Base-by-base conservation (phyloP, 257 asterid species). In the Plantago ovata region DNA sequence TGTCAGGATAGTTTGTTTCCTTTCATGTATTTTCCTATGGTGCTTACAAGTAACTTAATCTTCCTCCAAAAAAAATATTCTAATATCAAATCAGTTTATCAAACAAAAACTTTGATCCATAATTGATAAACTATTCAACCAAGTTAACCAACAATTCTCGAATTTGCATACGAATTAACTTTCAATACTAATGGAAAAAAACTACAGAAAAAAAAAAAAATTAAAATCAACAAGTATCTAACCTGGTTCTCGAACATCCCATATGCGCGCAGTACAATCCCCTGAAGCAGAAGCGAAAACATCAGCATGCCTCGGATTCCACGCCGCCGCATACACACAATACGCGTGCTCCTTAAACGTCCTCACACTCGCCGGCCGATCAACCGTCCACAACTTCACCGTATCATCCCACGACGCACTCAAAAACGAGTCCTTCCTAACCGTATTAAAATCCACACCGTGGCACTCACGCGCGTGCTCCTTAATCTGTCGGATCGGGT, bases 181-280 rank as follows among this genome's bases (percentile, higher is more conserved):
- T n/a, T n/a, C n/a, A n/a, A n/a, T n/a, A n/a, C n/a, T n/a, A n/a
- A n/a, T n/a, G n/a, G n/a, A n/a, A n/a, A n/a, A n/a, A n/a, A n/a
- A n/a, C n/a, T n/a, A n/a, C n/a, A n/a, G n/a, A n/a, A n/a, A n/a
- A n/a, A n/a, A n/a, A n/a, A n/a, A n/a, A n/a, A n/a, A n/a, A n/a
- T n/a, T n/a, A n/a, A n/a, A n/a, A n/a, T n/a, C n/a, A n/a, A n/a
- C n/a, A n/a, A n/a, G n/a, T n/a, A 24, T 42, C 72, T 6, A 58
- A 88, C 98, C 98, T 69, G 97, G 97, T 69, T 92, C 98, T 13
- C 95, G 85, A 14, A 92, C 94, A 78, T 92, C 98, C 98, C 98
- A 92, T 67, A 92, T 88, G 62, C 95, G 94, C 13, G 89, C 56
- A 41, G 96, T 92, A 52, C 96, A 92, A 71, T 92, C 98, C 13